Base-by-base conservation (phyloP, 805 yeast genomes). In the Diddensiella caesifluorescens region DNA sequence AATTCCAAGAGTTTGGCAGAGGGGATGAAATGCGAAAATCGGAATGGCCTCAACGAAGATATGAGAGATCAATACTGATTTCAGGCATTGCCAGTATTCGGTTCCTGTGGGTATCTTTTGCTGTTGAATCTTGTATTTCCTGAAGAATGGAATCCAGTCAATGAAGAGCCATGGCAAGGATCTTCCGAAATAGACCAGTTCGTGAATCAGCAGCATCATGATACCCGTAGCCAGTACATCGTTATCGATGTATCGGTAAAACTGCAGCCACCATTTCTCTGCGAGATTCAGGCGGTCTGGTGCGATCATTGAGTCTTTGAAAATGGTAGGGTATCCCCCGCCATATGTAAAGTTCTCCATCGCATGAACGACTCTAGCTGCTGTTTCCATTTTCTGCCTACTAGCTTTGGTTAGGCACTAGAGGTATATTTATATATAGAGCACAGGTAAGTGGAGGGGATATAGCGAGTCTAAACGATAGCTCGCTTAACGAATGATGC, bases 21-120 rank as follows among this genome's bases (percentile, higher is more conserved):
- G 67, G 48, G 96, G 95, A 64, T 90, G 97, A 79, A 90, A 90
- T 39, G 88, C 81, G 95, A 96, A 90, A 53, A 90, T 92, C 43
- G 97, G 97, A 48, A 92, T 71, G 4, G 95, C 95, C 70, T 90
- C 98, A 39, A 90, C 95, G 49, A 90, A 65, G 64, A 88, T 80
- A 68, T 90, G 98, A 2, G 94, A 83, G 37, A 79, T 74, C 42
- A 92, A 67, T 23, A 90, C 97, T 22, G 83, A 69, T 63, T 85
- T 83, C 54, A 86, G 70, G 65, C 98, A 90, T 64, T 85, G 88
- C 89, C 94, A 79, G 63, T 90, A 97, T 67, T 90, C 96, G 60
- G 74, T 73, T 46, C 75, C 73, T 35, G 84, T 70, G 30, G 96
- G 95, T 41, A 81, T 65, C 61, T 86, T 86, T 30, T 83, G 75